Conservation (phyloP, 139 green algal genomes). For the Picochlorum sp. region DNA sequence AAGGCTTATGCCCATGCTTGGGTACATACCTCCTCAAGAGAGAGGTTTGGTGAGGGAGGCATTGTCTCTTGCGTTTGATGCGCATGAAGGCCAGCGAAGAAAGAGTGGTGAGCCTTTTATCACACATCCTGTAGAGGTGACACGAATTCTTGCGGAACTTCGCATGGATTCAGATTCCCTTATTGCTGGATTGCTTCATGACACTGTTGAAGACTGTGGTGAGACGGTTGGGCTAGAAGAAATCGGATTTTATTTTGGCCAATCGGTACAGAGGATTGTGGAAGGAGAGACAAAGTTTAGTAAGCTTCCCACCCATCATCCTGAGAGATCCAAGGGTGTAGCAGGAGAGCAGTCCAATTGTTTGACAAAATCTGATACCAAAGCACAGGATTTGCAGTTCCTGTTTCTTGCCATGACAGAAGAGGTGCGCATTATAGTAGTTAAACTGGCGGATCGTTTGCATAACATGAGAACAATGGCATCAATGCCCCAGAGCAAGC, state of each 20-base stretch:
- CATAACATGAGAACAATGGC: constrained; percentile 93
- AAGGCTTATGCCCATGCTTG: constrained; percentile 41
- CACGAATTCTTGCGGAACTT: constrained; percentile 66
- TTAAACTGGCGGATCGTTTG: constrained; percentile 87
- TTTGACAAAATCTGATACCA: constrained; percentile 24
- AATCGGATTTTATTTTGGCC: constrained; percentile 65
- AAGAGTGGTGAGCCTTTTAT: constrained; percentile 85
- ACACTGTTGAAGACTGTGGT: constrained; percentile 85
- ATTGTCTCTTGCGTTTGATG: constrained; percentile 56
- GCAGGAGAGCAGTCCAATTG: not conserved
- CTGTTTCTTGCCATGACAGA: constrained; percentile 88
- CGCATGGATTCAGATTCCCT: constrained; percentile 66
- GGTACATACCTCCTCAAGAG: constrained; percentile 44
- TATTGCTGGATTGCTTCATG: constrained; percentile 70
- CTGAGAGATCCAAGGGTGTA: constrained; percentile 7
- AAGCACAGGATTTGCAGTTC: constrained; percentile 73
- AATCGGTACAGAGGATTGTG: constrained; percentile 66
- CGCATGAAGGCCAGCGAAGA: constrained; percentile 64
- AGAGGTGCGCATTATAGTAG: constrained; percentile 84
- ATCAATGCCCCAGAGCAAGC: constrained; percentile 70
- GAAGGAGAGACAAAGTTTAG: constrained; percentile 85
- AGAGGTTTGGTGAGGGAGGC: constrained; percentile 34
- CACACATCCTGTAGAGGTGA: constrained; percentile 83
- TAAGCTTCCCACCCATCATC: constrained; percentile 41
- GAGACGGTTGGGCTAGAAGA: constrained; percentile 64